Conservation (phyloP, 179 eudicot species). For the Dionaea muscipula region DNA sequence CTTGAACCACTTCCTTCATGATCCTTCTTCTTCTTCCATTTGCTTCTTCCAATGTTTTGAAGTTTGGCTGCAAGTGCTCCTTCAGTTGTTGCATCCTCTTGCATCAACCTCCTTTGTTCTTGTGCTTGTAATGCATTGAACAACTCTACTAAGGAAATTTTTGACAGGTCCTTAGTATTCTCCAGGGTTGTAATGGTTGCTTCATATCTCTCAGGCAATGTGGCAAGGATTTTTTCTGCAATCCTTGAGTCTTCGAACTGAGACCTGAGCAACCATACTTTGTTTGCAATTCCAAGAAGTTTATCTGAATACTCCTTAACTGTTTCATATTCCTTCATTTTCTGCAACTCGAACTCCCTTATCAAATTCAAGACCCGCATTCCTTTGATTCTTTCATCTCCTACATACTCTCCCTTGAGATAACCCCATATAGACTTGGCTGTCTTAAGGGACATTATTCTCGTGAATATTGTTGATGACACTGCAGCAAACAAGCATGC, state of each 20-base stretch:
- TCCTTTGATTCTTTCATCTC: slow-evolving; percentile 9
- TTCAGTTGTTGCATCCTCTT: slow-evolving; percentile 1
- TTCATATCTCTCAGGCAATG: slow-evolving; percentile 5
- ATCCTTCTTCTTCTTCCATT: neutral
- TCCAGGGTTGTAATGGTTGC: slow-evolving; percentile 11
- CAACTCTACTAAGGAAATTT: slow-evolving; percentile 5
- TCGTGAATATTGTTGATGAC: slow-evolving; percentile 15
- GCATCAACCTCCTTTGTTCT: neutral
- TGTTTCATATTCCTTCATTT: slow-evolving; percentile 8
- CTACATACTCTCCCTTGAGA: slow-evolving; percentile 10
- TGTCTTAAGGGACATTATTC: slow-evolving; percentile 11
- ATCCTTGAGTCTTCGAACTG: slow-evolving; percentile 3
- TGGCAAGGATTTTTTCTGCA: slow-evolving; percentile 3
- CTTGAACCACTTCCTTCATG: neutral
- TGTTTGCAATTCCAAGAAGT: slow-evolving; percentile 7
- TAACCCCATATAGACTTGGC: slow-evolving; percentile 12
- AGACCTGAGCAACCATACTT: slow-evolving; percentile 8
- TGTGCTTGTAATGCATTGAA: slow-evolving; percentile 3
- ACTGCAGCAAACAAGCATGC: slow-evolving; percentile 14
- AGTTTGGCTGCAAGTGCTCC: slow-evolving; percentile 6
- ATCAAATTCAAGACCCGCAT: slow-evolving; percentile 12
- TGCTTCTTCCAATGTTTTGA: neutral
- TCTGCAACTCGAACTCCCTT: slow-evolving; percentile 8
- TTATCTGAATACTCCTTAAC: slow-evolving; percentile 11
- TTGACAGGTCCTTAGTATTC: slow-evolving; percentile 12